phyloP scores from a whole-genome alignment of 345 rosid species.

The Populus pruinosa region DNA sequence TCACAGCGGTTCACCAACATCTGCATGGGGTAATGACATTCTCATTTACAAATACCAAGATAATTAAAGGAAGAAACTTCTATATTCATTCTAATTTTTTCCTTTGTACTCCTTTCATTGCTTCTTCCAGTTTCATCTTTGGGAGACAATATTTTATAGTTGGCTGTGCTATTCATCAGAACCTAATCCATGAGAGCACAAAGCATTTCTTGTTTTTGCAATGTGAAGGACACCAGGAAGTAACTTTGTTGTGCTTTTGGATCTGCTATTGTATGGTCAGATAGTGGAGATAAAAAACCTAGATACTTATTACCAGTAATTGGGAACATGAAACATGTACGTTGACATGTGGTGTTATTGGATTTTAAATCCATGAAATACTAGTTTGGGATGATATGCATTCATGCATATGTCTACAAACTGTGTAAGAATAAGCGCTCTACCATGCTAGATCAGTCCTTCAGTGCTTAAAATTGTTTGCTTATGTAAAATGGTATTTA shows the following conservation, averaged over 20 bases:
- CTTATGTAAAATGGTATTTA: neutral
- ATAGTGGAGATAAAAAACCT: neutral
- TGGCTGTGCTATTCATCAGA: too few relatives aligned
- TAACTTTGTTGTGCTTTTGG: neutral
- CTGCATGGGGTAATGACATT: conserved; percentile 70
- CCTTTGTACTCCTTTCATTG: too few relatives aligned
- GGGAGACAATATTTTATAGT: neutral
- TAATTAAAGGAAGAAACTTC: neutral
- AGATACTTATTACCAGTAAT: neutral
- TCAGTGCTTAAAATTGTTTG: neutral
- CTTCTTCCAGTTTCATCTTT: neutral
- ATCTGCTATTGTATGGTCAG: neutral
- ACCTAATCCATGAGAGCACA: too few relatives aligned
- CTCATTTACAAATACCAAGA: neutral
- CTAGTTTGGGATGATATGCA: neutral
- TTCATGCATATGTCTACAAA: neutral
- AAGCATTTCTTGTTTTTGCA: too few relatives aligned
- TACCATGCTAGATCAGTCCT: neutral
- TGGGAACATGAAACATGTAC: neutral
- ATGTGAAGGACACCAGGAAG: neutral
- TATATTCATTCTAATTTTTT: too few relatives aligned
- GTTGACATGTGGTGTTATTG: too few relatives aligned
- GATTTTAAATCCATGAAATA: too few relatives aligned
- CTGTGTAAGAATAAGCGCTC: neutral
- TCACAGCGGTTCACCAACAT: conserved; percentile 86